A percentile compares a stretch with the other conserved stretches of the same genome.
These are phyloP conservation scores for Phytopythium montanum DNA, from an alignment of 352 stramenopile species.

Conservation along the genomic window DNA sequence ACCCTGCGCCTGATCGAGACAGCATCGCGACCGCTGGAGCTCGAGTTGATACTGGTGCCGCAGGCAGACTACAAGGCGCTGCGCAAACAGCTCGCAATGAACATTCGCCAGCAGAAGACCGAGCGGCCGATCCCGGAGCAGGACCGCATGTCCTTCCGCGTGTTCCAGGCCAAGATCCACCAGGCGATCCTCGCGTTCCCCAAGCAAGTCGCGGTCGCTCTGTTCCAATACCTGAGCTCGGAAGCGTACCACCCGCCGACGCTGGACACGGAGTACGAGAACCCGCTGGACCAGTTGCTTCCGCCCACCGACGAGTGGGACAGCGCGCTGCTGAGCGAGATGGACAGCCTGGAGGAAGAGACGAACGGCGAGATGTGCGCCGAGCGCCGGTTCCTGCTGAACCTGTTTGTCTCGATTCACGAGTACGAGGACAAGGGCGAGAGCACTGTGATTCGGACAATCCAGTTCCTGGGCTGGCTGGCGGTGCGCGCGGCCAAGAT, in stretches of 20 bases:
- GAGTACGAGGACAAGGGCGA: conserved; percentile 88
- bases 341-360: conserved; percentile 59
- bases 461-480: conserved; percentile 80
- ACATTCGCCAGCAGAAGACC: conserved; percentile 82
- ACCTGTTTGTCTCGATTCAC: conserved; percentile 82
- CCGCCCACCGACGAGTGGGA: conserved; percentile 51
- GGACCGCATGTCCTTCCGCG: conserved; percentile 82
- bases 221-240: conserved; percentile 78
- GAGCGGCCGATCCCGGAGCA: conserved; percentile 80
- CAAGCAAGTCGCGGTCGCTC: conserved; percentile 46
- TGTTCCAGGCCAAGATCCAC: conserved; percentile 85
- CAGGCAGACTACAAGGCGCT: conserved; percentile 68
- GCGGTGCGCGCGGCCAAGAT: conserved; percentile 62
- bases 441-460: conserved; percentile 78
- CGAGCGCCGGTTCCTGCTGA: conserved; percentile 74
- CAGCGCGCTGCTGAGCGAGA: conserved; percentile 48
- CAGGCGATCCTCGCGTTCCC: conserved; percentile 73
- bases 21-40: conserved; percentile 55
- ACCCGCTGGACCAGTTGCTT: conserved; percentile 51
- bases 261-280: conserved; percentile 41
- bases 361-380: conserved; percentile 65
- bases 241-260: conserved; percentile 61
- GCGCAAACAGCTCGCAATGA: conserved; percentile 76
- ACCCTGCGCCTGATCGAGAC: conserved; percentile 84
- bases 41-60: conserved; percentile 73